Percentiles rank a stretch among this genome's conserved stretches.
These are phyloP conservation scores for Apiospora rasikravindrae DNA, from an alignment of 2,329 filamentous ascomycete genomes.

Conservation along the genomic window DNA sequence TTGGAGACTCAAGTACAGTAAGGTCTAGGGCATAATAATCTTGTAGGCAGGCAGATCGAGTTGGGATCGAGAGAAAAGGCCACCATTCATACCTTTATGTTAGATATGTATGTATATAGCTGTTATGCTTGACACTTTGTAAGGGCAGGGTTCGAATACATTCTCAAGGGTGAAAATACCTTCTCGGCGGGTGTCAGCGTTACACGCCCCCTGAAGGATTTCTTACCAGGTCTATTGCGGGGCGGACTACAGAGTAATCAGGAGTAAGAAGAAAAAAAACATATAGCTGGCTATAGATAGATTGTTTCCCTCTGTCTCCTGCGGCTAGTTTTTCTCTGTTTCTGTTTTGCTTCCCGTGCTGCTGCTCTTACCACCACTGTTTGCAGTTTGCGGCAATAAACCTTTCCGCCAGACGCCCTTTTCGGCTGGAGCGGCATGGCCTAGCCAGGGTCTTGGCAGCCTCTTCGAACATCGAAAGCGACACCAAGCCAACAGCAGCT, in stretches of 20 bases:
- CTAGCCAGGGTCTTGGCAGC: slow-evolving; percentile 2
- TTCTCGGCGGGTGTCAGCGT: not conserved
- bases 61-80: not conserved
- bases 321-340: not conserved
- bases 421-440: slow-evolving; percentile 10
- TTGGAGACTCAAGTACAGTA: not conserved
- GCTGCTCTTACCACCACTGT: slow-evolving; percentile 17
- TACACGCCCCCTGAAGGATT: slow-evolving; percentile 8
- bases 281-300: slow-evolving; percentile 8
- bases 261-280: not conserved
- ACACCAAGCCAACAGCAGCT: slow-evolving; percentile 10
- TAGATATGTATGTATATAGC: too few relatives aligned
- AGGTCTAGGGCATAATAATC: not conserved
- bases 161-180: not conserved
- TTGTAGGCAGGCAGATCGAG: not conserved
- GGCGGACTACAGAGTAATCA: slow-evolving; percentile 6
- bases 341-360: slow-evolving; percentile 11
- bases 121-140: not conserved
- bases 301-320: not conserved
- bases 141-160: not conserved
- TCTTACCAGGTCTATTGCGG: not conserved
- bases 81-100: not conserved
- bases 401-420: not conserved
- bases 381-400: slow-evolving; percentile 4
- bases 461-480: not conserved